These are phyloP conservation scores for Fusarium sp. DNA, from an alignment of 2,329 filamentous ascomycete genomes.

Conservation along the genomic window DNA sequence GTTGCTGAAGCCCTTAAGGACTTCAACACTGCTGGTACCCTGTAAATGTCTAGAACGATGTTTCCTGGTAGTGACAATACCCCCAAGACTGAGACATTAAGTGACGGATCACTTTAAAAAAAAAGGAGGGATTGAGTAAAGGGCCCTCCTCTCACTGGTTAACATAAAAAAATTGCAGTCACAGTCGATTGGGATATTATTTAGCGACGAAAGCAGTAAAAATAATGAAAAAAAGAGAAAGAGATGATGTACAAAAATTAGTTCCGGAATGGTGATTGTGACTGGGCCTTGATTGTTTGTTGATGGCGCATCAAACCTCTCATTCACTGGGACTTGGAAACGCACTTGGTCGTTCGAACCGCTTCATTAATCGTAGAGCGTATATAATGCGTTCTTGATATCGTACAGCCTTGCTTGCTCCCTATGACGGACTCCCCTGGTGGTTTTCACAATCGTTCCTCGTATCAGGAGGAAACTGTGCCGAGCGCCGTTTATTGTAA, in stretches of 20 bases:
- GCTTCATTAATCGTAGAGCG: conserved; percentile 39
- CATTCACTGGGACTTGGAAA: background rate
- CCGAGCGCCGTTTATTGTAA: conserved; percentile 38
- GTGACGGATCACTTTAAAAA: conserved; percentile 31
- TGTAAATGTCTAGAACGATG: conserved; percentile 49
- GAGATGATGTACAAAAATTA: conserved; percentile 36
- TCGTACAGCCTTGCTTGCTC: conserved; percentile 38
- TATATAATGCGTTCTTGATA: conserved; percentile 34
- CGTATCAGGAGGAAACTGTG: conserved; percentile 27
- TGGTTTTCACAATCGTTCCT: conserved; percentile 19
- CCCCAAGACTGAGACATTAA: conserved; percentile 30
- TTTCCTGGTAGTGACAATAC: conserved; percentile 37
- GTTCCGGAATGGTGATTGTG: background rate
- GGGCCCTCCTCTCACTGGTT: conserved; percentile 24
- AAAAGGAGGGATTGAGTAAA: conserved; percentile 26
- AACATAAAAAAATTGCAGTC: conserved; percentile 33
- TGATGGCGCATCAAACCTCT: too few relatives aligned
- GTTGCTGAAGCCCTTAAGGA: conserved; percentile 87
- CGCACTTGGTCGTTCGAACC: conserved; percentile 18
- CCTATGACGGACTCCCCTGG: background rate
- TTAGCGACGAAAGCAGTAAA: conserved; percentile 45
- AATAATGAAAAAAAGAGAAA: conserved; percentile 41
- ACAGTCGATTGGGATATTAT: conserved; percentile 36
- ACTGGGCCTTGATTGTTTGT: background rate
- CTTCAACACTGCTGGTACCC: conserved; percentile 76